Evolutionary conservation across 1,284 basidiomycete genomes (phyloP), one percentile per base, ranked within the genome.

Genomic region (Leccinum proliferum): DNA sequence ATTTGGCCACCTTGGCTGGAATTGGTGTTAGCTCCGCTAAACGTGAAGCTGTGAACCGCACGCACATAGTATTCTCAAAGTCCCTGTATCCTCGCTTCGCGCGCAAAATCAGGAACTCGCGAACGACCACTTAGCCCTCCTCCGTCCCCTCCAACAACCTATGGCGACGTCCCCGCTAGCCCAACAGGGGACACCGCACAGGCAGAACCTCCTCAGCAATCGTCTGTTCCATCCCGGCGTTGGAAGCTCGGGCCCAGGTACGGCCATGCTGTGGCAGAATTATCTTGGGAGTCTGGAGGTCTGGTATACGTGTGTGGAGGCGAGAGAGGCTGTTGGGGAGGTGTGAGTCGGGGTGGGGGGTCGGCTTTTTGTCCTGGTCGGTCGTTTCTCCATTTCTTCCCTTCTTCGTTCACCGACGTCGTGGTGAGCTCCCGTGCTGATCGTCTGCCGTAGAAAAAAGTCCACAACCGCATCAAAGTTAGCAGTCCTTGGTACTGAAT

Each of bases 51-150:
- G 12, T 5, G n/a, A 10, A 25, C 0, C 3, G 4, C 2, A 79
- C 92, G 75, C 72, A 95, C 94, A 21, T 21, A 21, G 21, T 90
- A 74, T 91, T 91, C 65, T 94, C 88, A 66, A 98, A 92, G 75
- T 98, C 97, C 62, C 87, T 82, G 79, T 84, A 96, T 0, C 95
- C 96, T 60, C 97, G 85, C 77, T 99, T 93, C 2, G 89, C 89
- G 10, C 97, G 88, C 11, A 99, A 81, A 65, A 98, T 83, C 55
- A 98, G 82, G 67, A 97, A 75, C 0, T 83, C 90, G 5, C 94
- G 87, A 2, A 90, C 79, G 12, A 77, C 77, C 2, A 86, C 80
- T 83, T 61, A 87, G 83, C 62, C 90, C 89, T 2, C 89, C 90
- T 1, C 79, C 83, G 1, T 90, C 89, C 0, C 90, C 89, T 0